Evolutionary conservation across 2,329 filamentous ascomycete species (phyloP).

Genomic region (Nectriaceae sp.): DNA sequence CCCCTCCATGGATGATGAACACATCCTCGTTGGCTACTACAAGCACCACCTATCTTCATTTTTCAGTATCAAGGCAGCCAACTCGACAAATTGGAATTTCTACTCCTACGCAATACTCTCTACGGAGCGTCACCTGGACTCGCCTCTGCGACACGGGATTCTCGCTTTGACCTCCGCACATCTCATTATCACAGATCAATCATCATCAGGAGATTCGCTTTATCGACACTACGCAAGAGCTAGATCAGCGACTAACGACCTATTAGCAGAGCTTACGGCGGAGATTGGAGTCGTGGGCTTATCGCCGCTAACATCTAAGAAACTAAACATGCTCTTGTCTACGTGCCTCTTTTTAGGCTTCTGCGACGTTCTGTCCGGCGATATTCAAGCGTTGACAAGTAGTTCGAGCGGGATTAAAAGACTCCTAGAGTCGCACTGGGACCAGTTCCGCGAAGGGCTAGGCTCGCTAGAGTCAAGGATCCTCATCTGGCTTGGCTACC

Average conservation of each 20-base stretch:
- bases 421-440: neutral
- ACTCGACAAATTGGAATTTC: too few relatives aligned
- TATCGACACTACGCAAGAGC: neutral
- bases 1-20: neutral
- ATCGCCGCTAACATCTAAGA: neutral
- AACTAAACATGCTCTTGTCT: neutral
- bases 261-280: neutral
- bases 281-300: neutral
- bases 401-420: neutral
- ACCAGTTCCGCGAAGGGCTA: neutral
- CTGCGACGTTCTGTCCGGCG: neutral
- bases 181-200: neutral
- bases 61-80: neutral
- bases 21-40: neutral
- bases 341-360: neutral
- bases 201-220: neutral
- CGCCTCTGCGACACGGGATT: neutral
- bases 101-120: neutral
- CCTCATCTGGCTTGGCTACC: neutral
- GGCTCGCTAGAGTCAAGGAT: neutral
- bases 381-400: neutral
- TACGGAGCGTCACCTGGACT: neutral
- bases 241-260: neutral
- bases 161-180: neutral
- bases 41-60: neutral